These are phyloP conservation scores for Leavenworthia alabamica DNA, from an alignment of 345 rosid species.

Conservation along the genomic window DNA sequence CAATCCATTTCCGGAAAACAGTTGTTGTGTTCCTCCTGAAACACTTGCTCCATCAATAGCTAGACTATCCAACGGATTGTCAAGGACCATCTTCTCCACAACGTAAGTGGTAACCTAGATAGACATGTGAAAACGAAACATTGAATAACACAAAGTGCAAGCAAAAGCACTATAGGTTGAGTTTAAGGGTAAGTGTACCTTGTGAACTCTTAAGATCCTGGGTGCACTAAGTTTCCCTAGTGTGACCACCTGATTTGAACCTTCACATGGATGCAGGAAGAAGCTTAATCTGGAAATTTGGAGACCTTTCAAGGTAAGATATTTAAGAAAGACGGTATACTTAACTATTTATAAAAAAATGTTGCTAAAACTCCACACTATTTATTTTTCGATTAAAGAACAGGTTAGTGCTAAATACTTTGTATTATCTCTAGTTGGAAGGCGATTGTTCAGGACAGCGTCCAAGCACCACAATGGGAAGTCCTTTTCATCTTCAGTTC, in stretches of 20 bases:
- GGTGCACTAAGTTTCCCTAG: conserved; percentile 99
- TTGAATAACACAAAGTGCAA: conserved; percentile 7
- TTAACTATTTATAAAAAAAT: conserved; percentile 8
- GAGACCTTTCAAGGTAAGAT: conserved; percentile 15
- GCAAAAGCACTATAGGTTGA: conserved; percentile 14
- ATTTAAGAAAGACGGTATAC: not conserved
- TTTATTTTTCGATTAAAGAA: conserved; percentile 21
- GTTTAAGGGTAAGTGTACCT: conserved; percentile 41
- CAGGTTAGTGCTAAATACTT: conserved; percentile 47
- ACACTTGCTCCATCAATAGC: conserved; percentile 52
- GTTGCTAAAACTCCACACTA: conserved; percentile 16
- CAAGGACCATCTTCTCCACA: conserved; percentile 81
- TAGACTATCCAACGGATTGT: conserved; percentile 60
- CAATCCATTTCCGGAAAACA: conserved; percentile 59
- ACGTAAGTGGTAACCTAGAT: conserved; percentile 92
- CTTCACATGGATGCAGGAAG: conserved; percentile 92
- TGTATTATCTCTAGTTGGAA: conserved; percentile 86
- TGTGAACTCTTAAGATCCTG: conserved; percentile 91
- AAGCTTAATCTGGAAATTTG: conserved; percentile 77
- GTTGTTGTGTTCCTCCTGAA: conserved; percentile 63
- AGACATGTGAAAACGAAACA: conserved; percentile 14
- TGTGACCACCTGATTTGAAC: conserved; percentile 77
- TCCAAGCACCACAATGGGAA: conserved; percentile 96
- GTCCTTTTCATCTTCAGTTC: conserved; percentile 93
- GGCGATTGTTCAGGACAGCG: conserved; percentile 77